Evolutionary conservation across 2,329 filamentous ascomycete species (phyloP), one percentile per base, ranked within the genome.

Genomic region (Colletotrichum cuscutae): DNA sequence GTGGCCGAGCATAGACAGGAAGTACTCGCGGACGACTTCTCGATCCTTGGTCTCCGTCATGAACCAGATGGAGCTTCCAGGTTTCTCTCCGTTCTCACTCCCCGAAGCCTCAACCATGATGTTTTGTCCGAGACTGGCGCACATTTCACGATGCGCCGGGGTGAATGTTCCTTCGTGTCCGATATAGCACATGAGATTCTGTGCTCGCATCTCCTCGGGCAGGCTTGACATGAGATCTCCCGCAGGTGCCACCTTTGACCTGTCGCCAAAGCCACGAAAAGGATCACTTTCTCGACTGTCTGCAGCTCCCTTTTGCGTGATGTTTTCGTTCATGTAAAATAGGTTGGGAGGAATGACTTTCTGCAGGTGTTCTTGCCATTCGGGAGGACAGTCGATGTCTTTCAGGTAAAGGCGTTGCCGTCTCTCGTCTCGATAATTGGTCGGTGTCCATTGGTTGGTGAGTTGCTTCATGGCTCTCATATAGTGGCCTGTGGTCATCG

Each of bases 141-240:
- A 99, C 97, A 99, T 99, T 81, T 99, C 97, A 76, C 95, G 91
- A 83, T 99, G 97, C 0, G 95, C 92, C 11, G 97, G 96, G 0
- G 97, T 99, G 79, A 96, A 98, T 1, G 97, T 99, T 6, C 97
- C 97, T 84, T 99, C 97, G 78, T 98, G 96, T 0, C 97, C 97
- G 77, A 98, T 93, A 78, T 99, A 99, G 81, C 96, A 98, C 97
- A 98, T 98, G 77, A 99, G 87, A 75, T 99, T 99, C 79, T 98
- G 92, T 0, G 97, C 97, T 61, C 95, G 92, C 94, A 98, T 98
- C 54, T 93, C 90, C 56, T 88, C 85, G 0, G 95, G 95, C 5
- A 99, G 87, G 77, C 93, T 95, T 80, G 95, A 97, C 97, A 99
- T 99, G 42, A 99, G 84, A 79, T 99, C 97, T 7, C 96, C 96